A percentile compares a stretch with the other conserved stretches of the same genome.
Conservation (phyloP, 495 filamentous ascomycete genomes). For the Neurospora sp. region DNA sequence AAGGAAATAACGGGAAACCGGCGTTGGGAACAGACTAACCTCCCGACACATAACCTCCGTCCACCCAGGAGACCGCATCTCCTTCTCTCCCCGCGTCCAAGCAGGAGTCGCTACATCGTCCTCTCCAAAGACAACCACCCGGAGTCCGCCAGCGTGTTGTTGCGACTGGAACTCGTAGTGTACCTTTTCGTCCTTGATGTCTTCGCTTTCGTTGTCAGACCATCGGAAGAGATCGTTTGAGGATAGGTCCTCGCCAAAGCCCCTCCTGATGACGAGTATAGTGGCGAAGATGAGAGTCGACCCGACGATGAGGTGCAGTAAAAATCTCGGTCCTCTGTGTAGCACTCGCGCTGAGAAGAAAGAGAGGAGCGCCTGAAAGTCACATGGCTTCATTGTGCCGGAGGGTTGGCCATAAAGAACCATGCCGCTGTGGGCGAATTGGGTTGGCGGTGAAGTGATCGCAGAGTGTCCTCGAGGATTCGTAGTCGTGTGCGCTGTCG, state of each 20-base stretch:
- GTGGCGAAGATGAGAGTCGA: conserved; percentile 11
- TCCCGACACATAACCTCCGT: conserved; percentile 19
- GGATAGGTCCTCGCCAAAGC: neutral
- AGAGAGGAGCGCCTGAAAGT: conserved; percentile 3
- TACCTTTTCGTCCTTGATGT: neutral
- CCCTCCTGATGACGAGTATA: conserved; percentile 6
- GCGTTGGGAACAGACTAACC: conserved; percentile 3
- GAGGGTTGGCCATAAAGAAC: conserved; percentile 2
- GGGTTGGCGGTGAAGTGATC: neutral
- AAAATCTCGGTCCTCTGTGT: conserved; percentile 14
- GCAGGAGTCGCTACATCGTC: conserved; percentile 21
- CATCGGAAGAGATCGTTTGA: neutral
- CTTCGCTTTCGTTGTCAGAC: neutral
- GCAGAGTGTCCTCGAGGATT: neutral
- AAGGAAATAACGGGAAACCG: neutral
- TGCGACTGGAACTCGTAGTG: neutral
- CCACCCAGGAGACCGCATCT: conserved; percentile 11
- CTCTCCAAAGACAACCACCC: conserved; percentile 25
- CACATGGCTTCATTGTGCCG: neutral
- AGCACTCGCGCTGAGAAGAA: conserved; percentile 13
- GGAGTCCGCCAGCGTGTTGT: conserved; percentile 7
- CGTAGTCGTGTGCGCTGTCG: neutral
- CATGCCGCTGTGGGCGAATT: neutral
- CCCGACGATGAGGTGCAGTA: conserved; percentile 15
- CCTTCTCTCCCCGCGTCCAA: conserved; percentile 4